Conservation (phyloP, 129 eudicot species). For the Artemisia tridentata region DNA sequence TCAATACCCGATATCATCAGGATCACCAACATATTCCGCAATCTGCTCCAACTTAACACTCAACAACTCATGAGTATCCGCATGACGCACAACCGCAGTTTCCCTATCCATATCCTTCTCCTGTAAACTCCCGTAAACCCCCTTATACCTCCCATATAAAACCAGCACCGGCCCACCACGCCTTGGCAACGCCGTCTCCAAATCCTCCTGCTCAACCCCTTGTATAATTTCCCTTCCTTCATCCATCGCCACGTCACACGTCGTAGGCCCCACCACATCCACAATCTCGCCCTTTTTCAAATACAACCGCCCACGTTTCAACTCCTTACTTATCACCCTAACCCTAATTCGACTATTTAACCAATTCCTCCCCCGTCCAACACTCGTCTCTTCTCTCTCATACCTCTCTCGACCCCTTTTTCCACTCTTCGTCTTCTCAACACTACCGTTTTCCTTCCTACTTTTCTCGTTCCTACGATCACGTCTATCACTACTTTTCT, state of each 20-base stretch:
- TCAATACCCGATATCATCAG: conserved; percentile 75
- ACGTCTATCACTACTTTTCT: background rate
- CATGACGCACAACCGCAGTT: conserved; percentile 80
- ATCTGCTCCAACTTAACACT: conserved; percentile 77
- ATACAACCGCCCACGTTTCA: conserved; percentile 76
- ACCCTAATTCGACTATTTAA: conserved; percentile 73
- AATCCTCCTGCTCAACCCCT: conserved; percentile 68
- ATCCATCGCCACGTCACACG: conserved; percentile 79
- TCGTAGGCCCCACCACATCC: conserved; percentile 86
- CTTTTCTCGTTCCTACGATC: background rate
- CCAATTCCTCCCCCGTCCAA: conserved; percentile 41
- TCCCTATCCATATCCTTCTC: conserved; percentile 74
- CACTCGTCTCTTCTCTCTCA: conserved; percentile 18
- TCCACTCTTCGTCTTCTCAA: conserved; percentile 22
- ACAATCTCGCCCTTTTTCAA: conserved; percentile 76
- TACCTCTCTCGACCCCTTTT: conserved; percentile 38
- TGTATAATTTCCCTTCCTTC: conserved; percentile 67
- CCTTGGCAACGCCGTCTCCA: conserved; percentile 79
- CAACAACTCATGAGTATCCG: conserved; percentile 61
- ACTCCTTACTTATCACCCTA: conserved; percentile 57
- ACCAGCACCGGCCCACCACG: conserved; percentile 87
- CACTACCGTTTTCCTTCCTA: background rate
- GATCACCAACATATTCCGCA: conserved; percentile 89
- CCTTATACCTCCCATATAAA: conserved; percentile 74
- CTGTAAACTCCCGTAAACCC: conserved; percentile 69